Percentiles rank a stretch among this genome's conserved stretches.
Evolutionary conservation across 2,329 filamentous ascomycete genomes (phyloP).

Genomic region (Cercospora zeina): DNA sequence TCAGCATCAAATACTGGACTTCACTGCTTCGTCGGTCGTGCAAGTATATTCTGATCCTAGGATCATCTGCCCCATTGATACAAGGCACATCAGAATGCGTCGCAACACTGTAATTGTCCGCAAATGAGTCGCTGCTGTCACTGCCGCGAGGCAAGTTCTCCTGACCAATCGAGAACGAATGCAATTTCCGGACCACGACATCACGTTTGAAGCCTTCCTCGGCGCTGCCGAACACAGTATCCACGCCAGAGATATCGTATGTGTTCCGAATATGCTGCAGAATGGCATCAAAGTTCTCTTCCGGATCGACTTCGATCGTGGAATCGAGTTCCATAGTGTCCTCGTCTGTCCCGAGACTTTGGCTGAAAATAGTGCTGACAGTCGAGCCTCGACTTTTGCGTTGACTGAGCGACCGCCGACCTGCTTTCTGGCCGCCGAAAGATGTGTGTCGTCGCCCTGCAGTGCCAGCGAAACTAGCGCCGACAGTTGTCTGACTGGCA

Average conservation of each 20-base stretch:
- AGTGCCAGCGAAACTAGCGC: slow-evolving; percentile 52
- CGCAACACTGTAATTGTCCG: slow-evolving; percentile 21
- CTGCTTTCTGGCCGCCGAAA: slow-evolving; percentile 62
- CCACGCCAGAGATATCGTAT: slow-evolving; percentile 36
- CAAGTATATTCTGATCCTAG: slow-evolving; percentile 34
- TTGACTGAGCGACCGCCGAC: slow-evolving; percentile 61
- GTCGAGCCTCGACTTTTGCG: slow-evolving; percentile 58
- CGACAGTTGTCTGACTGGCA: slow-evolving; percentile 43
- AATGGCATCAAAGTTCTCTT: slow-evolving; percentile 35
- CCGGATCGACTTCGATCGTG: slow-evolving; percentile 32
- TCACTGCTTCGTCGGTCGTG: slow-evolving; percentile 32
- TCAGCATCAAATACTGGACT: slow-evolving; percentile 30
- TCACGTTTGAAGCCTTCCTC: slow-evolving; percentile 41
- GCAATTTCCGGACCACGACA: slow-evolving; percentile 40
- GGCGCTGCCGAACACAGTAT: slow-evolving; percentile 37
- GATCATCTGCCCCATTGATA: slow-evolving; percentile 24
- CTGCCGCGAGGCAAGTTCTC: slow-evolving; percentile 15
- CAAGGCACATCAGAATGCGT: slow-evolving; percentile 25
- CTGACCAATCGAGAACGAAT: slow-evolving; percentile 30
- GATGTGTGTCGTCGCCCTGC: slow-evolving; percentile 68
- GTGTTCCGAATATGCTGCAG: slow-evolving; percentile 36
- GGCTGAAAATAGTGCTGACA: slow-evolving; percentile 48
- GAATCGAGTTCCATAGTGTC: slow-evolving; percentile 41
- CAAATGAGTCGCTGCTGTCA: neutral
- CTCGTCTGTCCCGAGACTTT: slow-evolving; percentile 39